Conservation (phyloP, 2,329 filamentous ascomycete species). For the Furcasterigmium sp. region DNA sequence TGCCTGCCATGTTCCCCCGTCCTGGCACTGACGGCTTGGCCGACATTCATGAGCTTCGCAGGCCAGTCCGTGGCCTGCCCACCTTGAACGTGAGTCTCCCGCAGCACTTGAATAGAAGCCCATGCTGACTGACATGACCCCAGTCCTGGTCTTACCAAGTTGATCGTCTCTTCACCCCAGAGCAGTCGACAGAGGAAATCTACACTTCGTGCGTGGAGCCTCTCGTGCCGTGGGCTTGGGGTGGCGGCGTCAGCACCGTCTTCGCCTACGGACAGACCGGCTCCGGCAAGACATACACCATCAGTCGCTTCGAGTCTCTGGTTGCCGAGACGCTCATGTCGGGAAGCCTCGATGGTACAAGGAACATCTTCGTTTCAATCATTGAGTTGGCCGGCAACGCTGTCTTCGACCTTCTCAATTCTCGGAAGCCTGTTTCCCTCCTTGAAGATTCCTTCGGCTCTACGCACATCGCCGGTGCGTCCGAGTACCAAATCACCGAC, state of each 20-base stretch:
- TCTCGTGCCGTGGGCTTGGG: conserved; percentile 39
- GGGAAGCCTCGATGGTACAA: conserved; percentile 14
- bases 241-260: conserved; percentile 41
- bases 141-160: conserved; percentile 28
- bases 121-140: neutral
- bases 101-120: neutral
- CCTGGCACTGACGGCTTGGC: conserved; percentile 14
- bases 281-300: conserved; percentile 41
- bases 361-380: conserved; percentile 28
- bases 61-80: conserved; percentile 22
- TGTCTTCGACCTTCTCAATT: conserved; percentile 34
- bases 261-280: conserved; percentile 45
- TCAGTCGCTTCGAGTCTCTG: conserved; percentile 33
- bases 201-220: conserved; percentile 33
- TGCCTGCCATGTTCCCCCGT: conserved; percentile 19
- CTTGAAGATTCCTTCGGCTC: conserved; percentile 39
- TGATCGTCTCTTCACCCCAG: conserved; percentile 28
- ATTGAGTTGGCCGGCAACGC: conserved; percentile 33
- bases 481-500: conserved; percentile 27
- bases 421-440: conserved; percentile 33
- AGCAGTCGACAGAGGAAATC: conserved; percentile 29
- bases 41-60: conserved; percentile 31
- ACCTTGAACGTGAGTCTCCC: conserved; percentile 20
- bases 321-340: conserved; percentile 29
- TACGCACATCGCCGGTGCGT: conserved; percentile 36